Percentiles rank a stretch among this genome's conserved stretches.
Evolutionary conservation across 495 filamentous ascomycete species (phyloP).

Genomic region (Talaromyces ruber): DNA sequence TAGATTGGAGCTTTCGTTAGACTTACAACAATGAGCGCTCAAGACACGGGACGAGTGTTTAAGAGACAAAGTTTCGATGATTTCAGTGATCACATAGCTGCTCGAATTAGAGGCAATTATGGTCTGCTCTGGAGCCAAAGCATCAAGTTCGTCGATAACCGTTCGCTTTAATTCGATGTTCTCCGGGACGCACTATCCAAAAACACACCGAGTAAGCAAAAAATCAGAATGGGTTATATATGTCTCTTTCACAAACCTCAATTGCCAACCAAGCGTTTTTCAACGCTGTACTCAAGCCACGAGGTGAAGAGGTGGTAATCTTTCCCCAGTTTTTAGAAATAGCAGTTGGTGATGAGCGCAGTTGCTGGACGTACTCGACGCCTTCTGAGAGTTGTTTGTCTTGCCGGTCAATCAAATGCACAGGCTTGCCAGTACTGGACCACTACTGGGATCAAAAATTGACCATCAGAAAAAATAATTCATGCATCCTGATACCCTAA

Average conservation of each 20-base stretch:
- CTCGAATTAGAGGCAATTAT: constrained; percentile 35
- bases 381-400: constrained; percentile 16
- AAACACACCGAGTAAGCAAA: not conserved
- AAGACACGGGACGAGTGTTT: constrained; percentile 16
- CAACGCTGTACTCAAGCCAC: constrained; percentile 10
- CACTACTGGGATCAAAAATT: constrained; percentile 18
- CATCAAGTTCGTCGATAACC: constrained; percentile 23
- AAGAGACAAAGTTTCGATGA: constrained; percentile 20
- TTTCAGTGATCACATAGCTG: constrained; percentile 26
- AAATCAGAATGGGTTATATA: not conserved
- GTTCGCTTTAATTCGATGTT: constrained; percentile 17
- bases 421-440: constrained; percentile 23
- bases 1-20: not conserved
- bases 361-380: constrained; percentile 14
- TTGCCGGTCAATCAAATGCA: constrained; percentile 21
- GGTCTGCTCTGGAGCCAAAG: constrained; percentile 12
- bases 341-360: constrained; percentile 10
- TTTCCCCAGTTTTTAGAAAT: constrained; percentile 10
- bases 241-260: constrained; percentile 15
- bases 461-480: not conserved
- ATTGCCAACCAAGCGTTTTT: constrained; percentile 24
- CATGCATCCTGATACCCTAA: not conserved
- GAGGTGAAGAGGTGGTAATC: constrained; percentile 10
- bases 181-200: constrained; percentile 26
- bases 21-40: constrained; percentile 29